Percentiles rank a stretch among this genome's conserved stretches.
These are phyloP conservation scores for Telfairia occidentalis DNA, from an alignment of 331 rosid species.

Conservation along the genomic window DNA sequence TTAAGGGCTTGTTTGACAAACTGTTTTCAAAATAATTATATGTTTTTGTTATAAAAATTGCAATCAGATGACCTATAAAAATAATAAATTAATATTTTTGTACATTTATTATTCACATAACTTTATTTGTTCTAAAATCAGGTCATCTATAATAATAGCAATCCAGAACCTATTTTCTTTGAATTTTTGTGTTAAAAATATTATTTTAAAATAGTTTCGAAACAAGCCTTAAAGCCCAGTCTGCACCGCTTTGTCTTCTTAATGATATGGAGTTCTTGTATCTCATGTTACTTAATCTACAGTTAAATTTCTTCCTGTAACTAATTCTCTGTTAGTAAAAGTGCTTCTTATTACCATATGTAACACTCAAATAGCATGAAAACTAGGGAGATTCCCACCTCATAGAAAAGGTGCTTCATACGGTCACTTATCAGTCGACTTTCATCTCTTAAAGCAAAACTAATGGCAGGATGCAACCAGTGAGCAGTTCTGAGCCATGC, in stretches of 20 bases:
- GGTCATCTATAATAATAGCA: not conserved
- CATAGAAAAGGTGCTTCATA: slow-evolving; percentile 43
- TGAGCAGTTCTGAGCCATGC: slow-evolving; percentile 38
- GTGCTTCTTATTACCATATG: not conserved
- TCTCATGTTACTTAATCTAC: not conserved
- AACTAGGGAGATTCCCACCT: slow-evolving; percentile 19
- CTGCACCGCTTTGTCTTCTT: not conserved
- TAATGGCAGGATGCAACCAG: slow-evolving; percentile 47
- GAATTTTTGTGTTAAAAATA: not conserved
- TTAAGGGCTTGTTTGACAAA: not conserved
- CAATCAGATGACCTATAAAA: not conserved
- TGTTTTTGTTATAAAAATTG: not conserved
- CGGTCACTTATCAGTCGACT: slow-evolving; percentile 37
- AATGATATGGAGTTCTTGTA: not conserved
- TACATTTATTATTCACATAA: not conserved
- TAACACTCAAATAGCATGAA: not conserved
- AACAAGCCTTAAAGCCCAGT: not conserved
- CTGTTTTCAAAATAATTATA: not conserved
- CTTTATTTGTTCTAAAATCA: not conserved
- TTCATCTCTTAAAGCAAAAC: slow-evolving; percentile 44
- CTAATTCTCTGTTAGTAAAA: not conserved
- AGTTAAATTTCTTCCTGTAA: not conserved
- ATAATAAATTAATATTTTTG: not conserved
- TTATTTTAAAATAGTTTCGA: not conserved
- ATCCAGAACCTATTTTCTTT: not conserved